A percentile compares a stretch with the other conserved stretches of the same genome.
phyloP scores from a whole-genome alignment of 306 rosid species.

The Cucumis melo region DNA sequence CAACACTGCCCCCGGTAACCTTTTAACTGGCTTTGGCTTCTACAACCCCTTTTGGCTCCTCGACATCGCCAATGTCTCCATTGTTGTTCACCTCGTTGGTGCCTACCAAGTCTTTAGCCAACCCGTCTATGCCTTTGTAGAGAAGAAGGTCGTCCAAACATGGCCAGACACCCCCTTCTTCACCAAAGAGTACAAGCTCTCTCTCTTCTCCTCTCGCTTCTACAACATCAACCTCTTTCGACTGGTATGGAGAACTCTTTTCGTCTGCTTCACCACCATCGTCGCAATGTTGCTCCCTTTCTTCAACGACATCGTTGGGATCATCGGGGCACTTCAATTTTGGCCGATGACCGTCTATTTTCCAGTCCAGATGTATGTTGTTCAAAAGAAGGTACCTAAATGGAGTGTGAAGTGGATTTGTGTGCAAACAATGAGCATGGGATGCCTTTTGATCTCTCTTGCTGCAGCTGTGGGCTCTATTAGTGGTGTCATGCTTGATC shows the following conservation, averaged over 20 bases:
- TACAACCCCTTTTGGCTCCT: slow-evolving; percentile 47
- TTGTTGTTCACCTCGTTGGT: slow-evolving; percentile 70
- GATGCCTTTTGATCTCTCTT: slow-evolving; percentile 29
- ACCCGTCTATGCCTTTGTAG: not conserved
- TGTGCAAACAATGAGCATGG: slow-evolving; percentile 16
- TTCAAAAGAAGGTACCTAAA: slow-evolving; percentile 22
- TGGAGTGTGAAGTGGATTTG: slow-evolving; percentile 27
- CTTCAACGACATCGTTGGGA: slow-evolving; percentile 45
- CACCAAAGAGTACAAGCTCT: slow-evolving; percentile 21
- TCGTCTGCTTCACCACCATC: slow-evolving; percentile 19
- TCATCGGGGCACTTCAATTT: slow-evolving; percentile 40
- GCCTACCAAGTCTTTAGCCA: slow-evolving; percentile 55
- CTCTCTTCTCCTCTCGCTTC: slow-evolving; percentile 18
- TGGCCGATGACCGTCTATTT: slow-evolving; percentile 54
- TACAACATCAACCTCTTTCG: slow-evolving; percentile 31
- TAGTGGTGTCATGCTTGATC: slow-evolving; percentile 24
- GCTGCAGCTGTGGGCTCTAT: slow-evolving; percentile 40
- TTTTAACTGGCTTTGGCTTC: slow-evolving; percentile 45
- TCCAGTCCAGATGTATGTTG: slow-evolving; percentile 44
- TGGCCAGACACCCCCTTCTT: slow-evolving; percentile 28
- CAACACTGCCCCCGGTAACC: slow-evolving; percentile 50
- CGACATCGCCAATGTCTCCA: slow-evolving; percentile 53
- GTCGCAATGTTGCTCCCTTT: slow-evolving; percentile 37
- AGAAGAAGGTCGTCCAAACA: not conserved
- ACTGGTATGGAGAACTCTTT: slow-evolving; percentile 25